Evolutionary conservation across 345 rosid genomes (phyloP).

Genomic region (Populus ilicifolia): DNA sequence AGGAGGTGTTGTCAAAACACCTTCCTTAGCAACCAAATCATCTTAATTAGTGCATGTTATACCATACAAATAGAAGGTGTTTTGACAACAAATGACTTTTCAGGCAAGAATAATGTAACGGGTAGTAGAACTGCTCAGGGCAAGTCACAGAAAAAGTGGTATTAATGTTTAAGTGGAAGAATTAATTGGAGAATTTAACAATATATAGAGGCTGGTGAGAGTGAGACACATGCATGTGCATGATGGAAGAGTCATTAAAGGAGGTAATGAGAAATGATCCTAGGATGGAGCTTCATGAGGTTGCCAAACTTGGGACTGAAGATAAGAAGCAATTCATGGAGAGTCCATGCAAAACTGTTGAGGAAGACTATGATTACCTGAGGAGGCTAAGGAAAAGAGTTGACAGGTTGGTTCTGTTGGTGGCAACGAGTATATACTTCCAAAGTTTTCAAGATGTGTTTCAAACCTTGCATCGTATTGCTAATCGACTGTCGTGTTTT

Average conservation of each 20-base stretch:
- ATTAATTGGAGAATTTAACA: slow-evolving; percentile 36
- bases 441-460: no score
- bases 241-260: slow-evolving; percentile 31
- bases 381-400: slow-evolving; percentile 12
- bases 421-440: no score
- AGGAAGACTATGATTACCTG: slow-evolving; percentile 14
- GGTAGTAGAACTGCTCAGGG: no score
- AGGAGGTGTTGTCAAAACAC: no score
- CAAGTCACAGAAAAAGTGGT: background rate
- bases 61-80: no score
- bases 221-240: slow-evolving; percentile 18
- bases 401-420: background rate
- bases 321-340: slow-evolving; percentile 39
- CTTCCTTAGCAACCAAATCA: no score
- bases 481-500: background rate
- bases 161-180: slow-evolving; percentile 26
- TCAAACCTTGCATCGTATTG: no score
- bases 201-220: slow-evolving; percentile 37
- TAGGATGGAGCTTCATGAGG: slow-evolving; percentile 22
- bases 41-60: no score
- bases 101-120: no score
- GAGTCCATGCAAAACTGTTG: slow-evolving; percentile 33
- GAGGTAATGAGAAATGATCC: slow-evolving; percentile 26
- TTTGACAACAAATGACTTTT: no score
- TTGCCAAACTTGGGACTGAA: slow-evolving; percentile 31